Evolutionary conservation across 805 yeast species (phyloP), one percentile per base, ranked within the genome.

Genomic region (Scheffersomyces coipomensis): DNA sequence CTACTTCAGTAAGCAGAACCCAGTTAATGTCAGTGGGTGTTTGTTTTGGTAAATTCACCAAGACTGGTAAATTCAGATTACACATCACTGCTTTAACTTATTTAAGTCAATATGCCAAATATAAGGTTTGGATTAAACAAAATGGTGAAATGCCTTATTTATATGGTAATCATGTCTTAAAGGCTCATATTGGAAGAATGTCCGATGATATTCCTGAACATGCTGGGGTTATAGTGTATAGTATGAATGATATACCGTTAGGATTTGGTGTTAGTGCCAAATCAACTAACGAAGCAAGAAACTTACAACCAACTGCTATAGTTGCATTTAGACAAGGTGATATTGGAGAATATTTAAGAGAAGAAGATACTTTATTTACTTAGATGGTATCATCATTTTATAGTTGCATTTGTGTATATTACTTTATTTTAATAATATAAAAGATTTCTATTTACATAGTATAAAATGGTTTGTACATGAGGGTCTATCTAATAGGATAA

Each of bases 81-180:
- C 99, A 93, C 62, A 83, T 93, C 46, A 93, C 99, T n/a, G 76
- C 97, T 3, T 74, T 93, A 47, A 82, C 86, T 34, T 77, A 87
- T 45, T 68, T 93, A 41, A 84, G 96, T 2, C 84, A 87, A 52
- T 83, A 84, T 59, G 97, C 99, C 35, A 87, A 86, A 62, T 89
- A 83, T 69, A 93, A 91, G 67, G 73, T 93, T 29, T 93, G 99
- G 99, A 88, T 93, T 65, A 93, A 93, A 64, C 82, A 81, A 37
- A 93, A 93, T 58, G 99, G 99, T 53, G 99, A 93, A 66, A 93
- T 93, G 99, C 98, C 99, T 11, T 93, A 85, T 60, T 68, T 93
- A 48, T 93, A 93, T 54, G 99, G 99, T 26, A 93, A 93, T 69
- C 96, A 93, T 62, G 91, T 91, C 19, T 73, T 93, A 51, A 93